phyloP scores from a whole-genome alignment of 345 rosid species.

The Citrus glauca region DNA sequence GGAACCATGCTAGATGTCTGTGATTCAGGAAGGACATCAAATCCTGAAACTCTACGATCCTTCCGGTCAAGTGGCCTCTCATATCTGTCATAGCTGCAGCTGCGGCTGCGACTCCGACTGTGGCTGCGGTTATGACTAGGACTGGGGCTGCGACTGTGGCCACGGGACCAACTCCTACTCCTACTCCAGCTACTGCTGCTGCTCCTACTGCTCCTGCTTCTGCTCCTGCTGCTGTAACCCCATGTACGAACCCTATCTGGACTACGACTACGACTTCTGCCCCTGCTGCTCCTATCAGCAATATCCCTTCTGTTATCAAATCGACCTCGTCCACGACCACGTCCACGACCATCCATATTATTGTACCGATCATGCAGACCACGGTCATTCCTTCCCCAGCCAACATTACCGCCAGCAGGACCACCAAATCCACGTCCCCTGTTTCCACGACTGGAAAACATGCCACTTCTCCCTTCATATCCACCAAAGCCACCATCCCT shows the following conservation, averaged over 20 bases:
- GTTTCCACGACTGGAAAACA: constrained; percentile 57
- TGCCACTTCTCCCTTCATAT: constrained; percentile 45
- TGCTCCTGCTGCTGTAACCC: constrained; percentile 43
- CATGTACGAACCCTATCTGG: constrained; percentile 61
- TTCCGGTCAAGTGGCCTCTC: constrained; percentile 35
- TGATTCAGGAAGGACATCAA: constrained; percentile 24
- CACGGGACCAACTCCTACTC: constrained; percentile 16
- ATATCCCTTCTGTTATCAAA: constrained; percentile 71
- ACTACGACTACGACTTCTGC: constrained; percentile 75
- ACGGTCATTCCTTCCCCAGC: constrained; percentile 53
- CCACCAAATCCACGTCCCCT: constrained; percentile 70
- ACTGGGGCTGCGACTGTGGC: constrained; percentile 32
- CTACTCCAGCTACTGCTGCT: constrained; percentile 41
- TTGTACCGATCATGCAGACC: constrained; percentile 57
- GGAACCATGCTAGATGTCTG: constrained; percentile 16
- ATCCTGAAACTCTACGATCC: constrained; percentile 20
- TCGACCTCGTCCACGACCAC: constrained; percentile 67
- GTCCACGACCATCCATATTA: constrained; percentile 63
- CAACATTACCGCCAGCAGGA: constrained; percentile 37
- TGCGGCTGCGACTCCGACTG: constrained; percentile 20
- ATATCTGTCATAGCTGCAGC: constrained; percentile 42
- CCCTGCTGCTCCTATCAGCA: constrained; percentile 39
- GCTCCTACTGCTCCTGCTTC: constrained; percentile 34
- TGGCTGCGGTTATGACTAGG: constrained; percentile 22
- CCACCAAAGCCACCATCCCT: constrained; percentile 49